Evolutionary conservation across 2,329 filamentous ascomycete genomes (phyloP), one percentile per base, ranked within the genome.

Genomic region (Venturiaceae sp.): DNA sequence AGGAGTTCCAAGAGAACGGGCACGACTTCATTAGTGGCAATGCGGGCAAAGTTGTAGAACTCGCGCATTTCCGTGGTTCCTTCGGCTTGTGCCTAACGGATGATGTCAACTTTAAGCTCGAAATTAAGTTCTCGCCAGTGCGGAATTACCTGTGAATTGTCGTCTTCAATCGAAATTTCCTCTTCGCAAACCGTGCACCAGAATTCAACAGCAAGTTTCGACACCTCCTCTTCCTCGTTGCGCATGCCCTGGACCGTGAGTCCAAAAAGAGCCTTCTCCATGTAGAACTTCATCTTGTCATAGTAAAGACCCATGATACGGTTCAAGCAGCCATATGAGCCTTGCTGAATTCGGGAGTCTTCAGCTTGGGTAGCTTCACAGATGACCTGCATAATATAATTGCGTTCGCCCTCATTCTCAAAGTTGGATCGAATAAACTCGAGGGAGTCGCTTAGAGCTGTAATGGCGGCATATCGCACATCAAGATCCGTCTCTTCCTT

Each of bases 141-240:
- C 21, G 52, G 21, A 21, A 32, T 33, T 76, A 88, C 85, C 74
- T 88, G 85, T 64, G 85, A 82, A 72, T 99, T 99, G 74, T 99
- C 94, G 69, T 99, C 94, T 70, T 99, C 94, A 67, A 99, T 97
- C 63, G 87, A 87, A 66, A 96, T 92, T 74, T 99, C 94, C 76
- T 99, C 94, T 73, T 99, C 94, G 74, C 94, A 99, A 53, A 99
- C 94, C n/a, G 94, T 96, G 79, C 92, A 97, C 94, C 94, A 99
- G 78, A 99, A 99, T 72, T 99, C 94, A 64, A 99, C 91, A 37
- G 94, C 94, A 59, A 99, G 82, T 81, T 99, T 99, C 62, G 94
- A 89, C 57, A 99, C 94, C 71, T 99, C 94, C 74, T 99, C 94
- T 66, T 99, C 94, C 7, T 92, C 87, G 67, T 85, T 95, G 83